Evolutionary conservation across 192 early-diverging fungal species (phyloP).

Genomic region (Entomortierella beljakovae): DNA sequence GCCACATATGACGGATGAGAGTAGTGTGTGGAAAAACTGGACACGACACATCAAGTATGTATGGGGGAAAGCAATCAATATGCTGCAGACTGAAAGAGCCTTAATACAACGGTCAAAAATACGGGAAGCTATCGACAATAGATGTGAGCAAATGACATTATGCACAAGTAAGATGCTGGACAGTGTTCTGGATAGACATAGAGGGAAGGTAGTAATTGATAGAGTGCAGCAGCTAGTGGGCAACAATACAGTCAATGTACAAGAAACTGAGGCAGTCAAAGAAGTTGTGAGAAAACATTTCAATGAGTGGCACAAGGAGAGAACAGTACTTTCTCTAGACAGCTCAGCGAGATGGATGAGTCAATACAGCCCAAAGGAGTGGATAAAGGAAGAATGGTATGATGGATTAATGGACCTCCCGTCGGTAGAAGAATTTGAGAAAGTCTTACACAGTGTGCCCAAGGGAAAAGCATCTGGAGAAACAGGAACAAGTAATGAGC

Average conservation of each 20-base stretch:
- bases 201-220: conserved; percentile 8
- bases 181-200: conserved; percentile 6
- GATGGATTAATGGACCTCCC: conserved; percentile 16
- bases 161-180: conserved; percentile 12
- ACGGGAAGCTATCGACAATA: conserved; percentile 5
- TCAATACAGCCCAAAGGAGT: background rate
- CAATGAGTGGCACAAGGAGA: conserved; percentile 9
- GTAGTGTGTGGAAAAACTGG: conserved; percentile 4
- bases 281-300: conserved; percentile 1
- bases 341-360: background rate
- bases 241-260: background rate
- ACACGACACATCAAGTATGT: background rate
- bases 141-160: conserved; percentile 1
- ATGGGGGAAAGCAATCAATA: background rate
- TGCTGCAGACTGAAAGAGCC: background rate
- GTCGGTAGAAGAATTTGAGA: background rate
- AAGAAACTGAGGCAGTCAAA: conserved; percentile 2
- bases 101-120: background rate
- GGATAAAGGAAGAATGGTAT: conserved; percentile 19
- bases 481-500: conserved; percentile 9
- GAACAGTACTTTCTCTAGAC: background rate
- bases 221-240: background rate
- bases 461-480: conserved; percentile 15
- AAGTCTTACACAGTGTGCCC: background rate
- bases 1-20: too few relatives aligned